These are phyloP conservation scores for Papiliotrema laurentii DNA, from an alignment of 1,284 basidiomycete species.

Conservation along the genomic window DNA sequence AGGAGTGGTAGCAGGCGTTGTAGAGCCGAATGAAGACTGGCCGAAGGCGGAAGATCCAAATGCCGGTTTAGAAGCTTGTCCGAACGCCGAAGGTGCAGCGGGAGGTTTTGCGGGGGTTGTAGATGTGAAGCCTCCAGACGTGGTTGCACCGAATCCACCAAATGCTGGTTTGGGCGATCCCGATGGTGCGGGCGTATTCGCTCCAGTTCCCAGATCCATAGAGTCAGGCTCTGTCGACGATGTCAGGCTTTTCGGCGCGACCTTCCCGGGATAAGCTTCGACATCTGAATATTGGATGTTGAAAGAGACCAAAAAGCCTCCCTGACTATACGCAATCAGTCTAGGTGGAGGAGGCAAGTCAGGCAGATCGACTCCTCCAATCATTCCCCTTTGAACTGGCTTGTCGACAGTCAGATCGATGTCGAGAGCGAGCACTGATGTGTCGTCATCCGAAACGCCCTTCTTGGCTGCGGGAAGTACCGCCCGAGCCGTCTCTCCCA, in stretches of 20 bases:
- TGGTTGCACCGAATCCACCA: constrained; percentile 1
- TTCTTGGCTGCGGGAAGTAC: constrained; percentile 49
- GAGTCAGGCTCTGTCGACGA: neutral
- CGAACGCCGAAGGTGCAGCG: constrained; percentile 2
- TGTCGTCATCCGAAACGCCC: constrained; percentile 45
- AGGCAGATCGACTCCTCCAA: constrained; percentile 47
- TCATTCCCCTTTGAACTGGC: constrained; percentile 47
- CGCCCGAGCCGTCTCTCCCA: constrained; percentile 53
- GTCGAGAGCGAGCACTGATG: constrained; percentile 51
- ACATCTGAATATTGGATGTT: constrained; percentile 48
- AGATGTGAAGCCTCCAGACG: constrained; percentile 10
- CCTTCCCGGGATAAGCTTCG: constrained; percentile 49
- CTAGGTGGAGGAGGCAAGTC: constrained; percentile 51
- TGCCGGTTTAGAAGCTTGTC: neutral
- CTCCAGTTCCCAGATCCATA: constrained; percentile 1
- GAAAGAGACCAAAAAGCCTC: constrained; percentile 53
- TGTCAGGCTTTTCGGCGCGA: constrained; percentile 16
- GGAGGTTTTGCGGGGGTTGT: constrained; percentile 8
- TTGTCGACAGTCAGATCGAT: constrained; percentile 52
- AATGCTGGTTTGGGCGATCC: constrained; percentile 16
- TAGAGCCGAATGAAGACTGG: constrained; percentile 1
- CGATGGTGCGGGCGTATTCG: constrained; percentile 2
- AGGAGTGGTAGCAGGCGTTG: neutral
- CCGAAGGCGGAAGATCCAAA: constrained; percentile 12
- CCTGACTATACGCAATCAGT: constrained; percentile 51